Evolutionary conservation across 192 early-diverging fungal genomes (phyloP).

Genomic region (Coemansia sp.): DNA sequence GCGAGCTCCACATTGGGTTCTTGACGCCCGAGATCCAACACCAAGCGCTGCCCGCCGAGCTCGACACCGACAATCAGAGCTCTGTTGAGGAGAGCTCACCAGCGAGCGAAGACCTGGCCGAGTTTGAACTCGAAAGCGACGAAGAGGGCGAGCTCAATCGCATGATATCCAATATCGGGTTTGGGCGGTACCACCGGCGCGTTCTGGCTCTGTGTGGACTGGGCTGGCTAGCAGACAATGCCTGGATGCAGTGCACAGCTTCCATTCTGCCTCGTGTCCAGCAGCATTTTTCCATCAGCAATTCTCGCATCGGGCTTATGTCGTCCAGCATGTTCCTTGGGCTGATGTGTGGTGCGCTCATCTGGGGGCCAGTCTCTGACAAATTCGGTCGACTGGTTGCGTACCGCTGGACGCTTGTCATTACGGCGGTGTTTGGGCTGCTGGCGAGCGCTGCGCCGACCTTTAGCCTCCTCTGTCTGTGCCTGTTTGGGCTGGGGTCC

Average conservation of each 20-base stretch:
- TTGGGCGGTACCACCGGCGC: slow-evolving; percentile 64
- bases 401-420: slow-evolving; percentile 72
- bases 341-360: slow-evolving; percentile 77
- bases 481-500: slow-evolving; percentile 68
- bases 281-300: slow-evolving; percentile 67
- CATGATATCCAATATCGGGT: slow-evolving; percentile 68
- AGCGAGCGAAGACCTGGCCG: not conserved
- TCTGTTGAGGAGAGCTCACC: not conserved
- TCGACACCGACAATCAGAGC: not conserved
- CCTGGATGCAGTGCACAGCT: slow-evolving; percentile 67
- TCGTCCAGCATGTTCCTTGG: slow-evolving; percentile 72
- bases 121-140: slow-evolving; percentile 18
- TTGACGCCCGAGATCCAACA: not conserved
- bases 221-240: slow-evolving; percentile 88
- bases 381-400: slow-evolving; percentile 69
- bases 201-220: slow-evolving; percentile 69
- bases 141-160: slow-evolving; percentile 56
- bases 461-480: slow-evolving; percentile 62
- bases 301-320: slow-evolving; percentile 64
- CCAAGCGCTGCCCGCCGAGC: not conserved
- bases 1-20: not conserved
- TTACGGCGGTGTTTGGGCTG: slow-evolving; percentile 70
- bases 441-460: slow-evolving; percentile 64
- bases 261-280: slow-evolving; percentile 74
- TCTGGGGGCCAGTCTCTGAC: slow-evolving; percentile 80